A percentile compares a stretch with the other conserved stretches of the same genome.
Conservation (phyloP, 495 filamentous ascomycete genomes). For the Schizothecium vesticola region DNA sequence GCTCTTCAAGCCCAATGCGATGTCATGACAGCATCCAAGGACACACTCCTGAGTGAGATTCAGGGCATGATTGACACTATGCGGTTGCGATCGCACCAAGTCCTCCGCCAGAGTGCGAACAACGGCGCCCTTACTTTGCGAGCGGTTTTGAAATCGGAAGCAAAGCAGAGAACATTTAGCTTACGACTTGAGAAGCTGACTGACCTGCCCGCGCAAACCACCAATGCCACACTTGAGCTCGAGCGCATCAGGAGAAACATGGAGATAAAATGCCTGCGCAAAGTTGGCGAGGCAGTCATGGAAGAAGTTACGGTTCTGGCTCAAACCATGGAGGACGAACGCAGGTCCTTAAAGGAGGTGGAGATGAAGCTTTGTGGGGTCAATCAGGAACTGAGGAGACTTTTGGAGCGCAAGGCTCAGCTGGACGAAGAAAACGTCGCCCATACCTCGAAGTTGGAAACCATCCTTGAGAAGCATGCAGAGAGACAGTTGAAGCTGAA, state of each 20-base stretch:
- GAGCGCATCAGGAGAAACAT: neutral
- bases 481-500: neutral
- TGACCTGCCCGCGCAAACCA: neutral
- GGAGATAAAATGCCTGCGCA: neutral
- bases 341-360: neutral
- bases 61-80: neutral
- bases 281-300: neutral
- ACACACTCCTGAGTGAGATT: neutral
- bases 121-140: neutral
- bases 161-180: neutral
- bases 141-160: neutral
- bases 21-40: neutral
- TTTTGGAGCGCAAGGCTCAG: neutral
- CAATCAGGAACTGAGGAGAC: neutral
- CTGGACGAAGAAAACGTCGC: neutral
- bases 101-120: neutral
- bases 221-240: neutral
- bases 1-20: neutral
- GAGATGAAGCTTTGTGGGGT: neutral
- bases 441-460: neutral
- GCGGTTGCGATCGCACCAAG: neutral
- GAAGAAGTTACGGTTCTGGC: neutral
- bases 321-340: neutral
- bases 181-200: neutral
- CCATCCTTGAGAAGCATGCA: neutral